Percentiles rank a stretch among this genome's conserved stretches.
Conservation (phyloP, 2,329 filamentous ascomycete genomes). For the Pseudogymnoascus sp. region DNA sequence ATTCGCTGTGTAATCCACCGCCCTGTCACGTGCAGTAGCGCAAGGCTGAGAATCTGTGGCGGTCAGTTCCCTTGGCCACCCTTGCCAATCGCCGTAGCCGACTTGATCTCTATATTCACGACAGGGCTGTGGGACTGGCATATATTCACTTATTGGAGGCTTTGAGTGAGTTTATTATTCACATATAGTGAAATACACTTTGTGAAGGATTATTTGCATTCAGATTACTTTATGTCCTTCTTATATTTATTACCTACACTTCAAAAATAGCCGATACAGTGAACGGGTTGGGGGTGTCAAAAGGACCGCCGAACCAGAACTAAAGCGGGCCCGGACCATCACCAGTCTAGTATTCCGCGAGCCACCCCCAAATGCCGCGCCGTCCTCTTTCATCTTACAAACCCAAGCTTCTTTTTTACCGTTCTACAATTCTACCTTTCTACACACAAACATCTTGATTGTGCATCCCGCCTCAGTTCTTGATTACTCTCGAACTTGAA, state of each 20-base stretch:
- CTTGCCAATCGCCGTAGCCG: neutral
- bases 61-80: neutral
- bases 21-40: slow-evolving; percentile 4
- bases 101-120: neutral
- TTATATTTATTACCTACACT: neutral
- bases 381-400: slow-evolving; percentile 4
- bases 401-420: slow-evolving; percentile 2
- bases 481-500: neutral
- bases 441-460: neutral
- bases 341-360: neutral
- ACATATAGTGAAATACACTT: neutral
- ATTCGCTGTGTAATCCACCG: slow-evolving; percentile 4
- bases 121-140: neutral
- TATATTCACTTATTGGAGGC: neutral
- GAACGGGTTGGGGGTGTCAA: neutral
- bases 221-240: neutral
- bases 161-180: neutral
- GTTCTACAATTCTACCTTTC: neutral
- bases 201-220: neutral
- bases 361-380: slow-evolving; percentile 2
- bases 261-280: neutral
- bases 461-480: neutral
- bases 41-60: slow-evolving; percentile 5
- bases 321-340: slow-evolving; percentile 4
- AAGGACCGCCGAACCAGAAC: neutral